Percentiles rank a stretch among this genome's conserved stretches.
phyloP scores from a whole-genome alignment of 2,329 filamentous ascomycete genomes.

The Pseudogymnoascus sp. region DNA sequence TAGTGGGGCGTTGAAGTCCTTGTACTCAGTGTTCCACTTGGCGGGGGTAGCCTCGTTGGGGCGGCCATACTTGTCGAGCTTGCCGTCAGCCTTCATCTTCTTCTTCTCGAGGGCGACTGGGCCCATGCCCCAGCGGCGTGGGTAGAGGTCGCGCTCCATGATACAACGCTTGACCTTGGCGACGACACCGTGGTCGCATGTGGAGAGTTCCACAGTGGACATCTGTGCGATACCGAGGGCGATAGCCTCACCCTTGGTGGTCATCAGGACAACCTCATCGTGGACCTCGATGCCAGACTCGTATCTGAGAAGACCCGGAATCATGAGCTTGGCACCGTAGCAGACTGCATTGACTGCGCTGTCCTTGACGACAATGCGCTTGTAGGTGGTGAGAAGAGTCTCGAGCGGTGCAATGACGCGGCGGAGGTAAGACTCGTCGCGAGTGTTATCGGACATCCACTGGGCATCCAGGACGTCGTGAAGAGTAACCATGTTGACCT shows the following conservation, averaged over 20 bases:
- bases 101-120: conserved; percentile 95
- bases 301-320: conserved; percentile 89
- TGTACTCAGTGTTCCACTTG: conserved; percentile 89
- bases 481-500: conserved; percentile 79
- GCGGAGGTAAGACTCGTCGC: conserved; percentile 87
- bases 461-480: conserved; percentile 95
- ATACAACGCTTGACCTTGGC: conserved; percentile 99
- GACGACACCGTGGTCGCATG: conserved; percentile 94
- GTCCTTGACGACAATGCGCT: conserved; percentile 96
- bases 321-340: conserved; percentile 98
- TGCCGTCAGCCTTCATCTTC: conserved; percentile 97
- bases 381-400: conserved; percentile 85
- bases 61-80: conserved; percentile 95
- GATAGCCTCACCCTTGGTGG: conserved; percentile 97
- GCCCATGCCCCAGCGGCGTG: conserved; percentile 90
- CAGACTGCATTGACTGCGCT: conserved; percentile 93
- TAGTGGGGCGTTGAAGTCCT: conserved; percentile 64
- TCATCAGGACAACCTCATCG: conserved; percentile 97
- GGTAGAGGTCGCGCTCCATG: conserved; percentile 98
- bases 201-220: conserved; percentile 94
- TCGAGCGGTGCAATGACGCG: conserved; percentile 88
- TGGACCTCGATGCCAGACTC: conserved; percentile 87
- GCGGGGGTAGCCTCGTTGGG: conserved; percentile 87
- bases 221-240: conserved; percentile 94
- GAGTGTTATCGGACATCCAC: conserved; percentile 91